Evolutionary conservation across 805 yeast species (phyloP).

Genomic region (Wickerhamomyces tratensis): DNA sequence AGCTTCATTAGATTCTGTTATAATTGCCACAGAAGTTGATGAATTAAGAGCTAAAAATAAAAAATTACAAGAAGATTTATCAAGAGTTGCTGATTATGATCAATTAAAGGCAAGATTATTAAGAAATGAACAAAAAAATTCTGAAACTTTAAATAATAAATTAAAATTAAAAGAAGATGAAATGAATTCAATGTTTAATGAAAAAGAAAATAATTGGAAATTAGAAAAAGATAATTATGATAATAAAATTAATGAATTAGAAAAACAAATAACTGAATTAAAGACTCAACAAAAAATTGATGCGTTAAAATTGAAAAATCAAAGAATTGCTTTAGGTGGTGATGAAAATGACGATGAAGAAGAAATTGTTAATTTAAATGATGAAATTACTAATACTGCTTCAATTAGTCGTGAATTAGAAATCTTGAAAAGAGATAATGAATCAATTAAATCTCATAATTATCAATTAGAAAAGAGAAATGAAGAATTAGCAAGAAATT

Average conservation of each 20-base stretch:
- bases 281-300: constrained; percentile 33
- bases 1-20: constrained; percentile 54
- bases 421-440: constrained; percentile 66
- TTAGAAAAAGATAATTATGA: constrained; percentile 42
- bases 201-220: constrained; percentile 62
- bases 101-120: constrained; percentile 53
- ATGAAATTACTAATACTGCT: constrained; percentile 10
- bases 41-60: constrained; percentile 41
- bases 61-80: constrained; percentile 45
- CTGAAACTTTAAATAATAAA: constrained; percentile 41
- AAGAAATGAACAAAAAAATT: constrained; percentile 51
- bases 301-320: constrained; percentile 34
- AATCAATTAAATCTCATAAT: constrained; percentile 55
- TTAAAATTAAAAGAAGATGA: constrained; percentile 69
- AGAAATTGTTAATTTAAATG: constrained; percentile 12
- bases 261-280: constrained; percentile 52
- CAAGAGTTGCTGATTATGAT: constrained; percentile 70
- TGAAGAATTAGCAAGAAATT: constrained; percentile 58
- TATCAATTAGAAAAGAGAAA: constrained; percentile 70
- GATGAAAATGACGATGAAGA: constrained; percentile 17
- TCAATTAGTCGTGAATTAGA: constrained; percentile 42
- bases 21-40: constrained; percentile 42
- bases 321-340: constrained; percentile 31
- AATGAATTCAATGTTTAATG: constrained; percentile 56
- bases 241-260: constrained; percentile 41